Conservation (phyloP, 2,329 filamentous ascomycete species). For the Fusarium circinatum region DNA sequence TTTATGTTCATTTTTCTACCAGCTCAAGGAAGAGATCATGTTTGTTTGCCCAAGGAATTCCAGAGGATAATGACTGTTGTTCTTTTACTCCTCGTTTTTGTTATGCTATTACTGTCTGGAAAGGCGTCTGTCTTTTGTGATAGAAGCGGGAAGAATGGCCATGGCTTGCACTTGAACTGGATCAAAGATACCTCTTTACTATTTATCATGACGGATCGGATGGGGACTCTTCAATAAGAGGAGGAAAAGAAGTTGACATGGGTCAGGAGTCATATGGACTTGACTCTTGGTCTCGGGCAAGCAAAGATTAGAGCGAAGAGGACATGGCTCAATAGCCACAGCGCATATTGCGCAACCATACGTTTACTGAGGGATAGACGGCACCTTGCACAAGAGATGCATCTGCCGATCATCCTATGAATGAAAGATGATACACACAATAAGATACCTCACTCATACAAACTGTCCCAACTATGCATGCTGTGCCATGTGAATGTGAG, state of each 20-base stretch:
- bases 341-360: constrained; percentile 35
- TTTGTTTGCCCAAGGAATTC: constrained; percentile 5
- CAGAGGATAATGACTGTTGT: constrained; percentile 21
- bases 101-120: constrained; percentile 23
- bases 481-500: neutral
- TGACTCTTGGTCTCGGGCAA: neutral
- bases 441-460: constrained; percentile 31
- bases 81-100: constrained; percentile 18
- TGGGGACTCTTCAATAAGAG: neutral
- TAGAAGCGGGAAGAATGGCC: constrained; percentile 41
- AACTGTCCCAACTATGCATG: too few species aligned
- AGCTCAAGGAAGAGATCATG: constrained; percentile 7
- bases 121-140: constrained; percentile 39
- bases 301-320: constrained; percentile 29
- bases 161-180: constrained; percentile 36
- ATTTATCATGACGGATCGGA: constrained; percentile 29
- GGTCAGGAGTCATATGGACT: neutral
- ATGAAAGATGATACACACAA: constrained; percentile 25
- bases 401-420: constrained; percentile 37
- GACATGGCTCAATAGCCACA: constrained; percentile 33
- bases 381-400: constrained; percentile 32
- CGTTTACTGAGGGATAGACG: constrained; percentile 36
- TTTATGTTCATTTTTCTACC: constrained; percentile 11
- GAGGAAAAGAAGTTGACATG: constrained; percentile 5
- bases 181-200: constrained; percentile 35